A percentile compares a stretch with the other conserved stretches of the same genome.
Evolutionary conservation across 352 stramenopile genomes (phyloP).

Genomic region (Pythium volutum): DNA sequence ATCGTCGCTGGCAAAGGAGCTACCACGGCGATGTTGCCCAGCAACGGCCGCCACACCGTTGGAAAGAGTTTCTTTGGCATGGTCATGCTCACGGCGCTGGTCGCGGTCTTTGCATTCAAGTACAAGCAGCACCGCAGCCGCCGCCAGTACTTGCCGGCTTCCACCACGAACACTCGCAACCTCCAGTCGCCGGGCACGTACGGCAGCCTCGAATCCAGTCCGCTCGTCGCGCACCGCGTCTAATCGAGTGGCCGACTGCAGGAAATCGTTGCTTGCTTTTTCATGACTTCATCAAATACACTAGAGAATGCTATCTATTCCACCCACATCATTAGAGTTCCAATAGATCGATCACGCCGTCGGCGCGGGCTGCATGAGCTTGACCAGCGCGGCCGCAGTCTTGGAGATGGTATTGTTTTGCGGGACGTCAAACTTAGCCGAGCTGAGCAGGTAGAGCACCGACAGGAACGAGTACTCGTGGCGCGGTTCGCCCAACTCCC

Average conservation of each 20-base stretch:
- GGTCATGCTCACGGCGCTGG: conserved; percentile 10
- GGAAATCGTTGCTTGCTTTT: background rate
- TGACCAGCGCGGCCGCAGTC: conserved; percentile 43
- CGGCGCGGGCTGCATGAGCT: conserved; percentile 18
- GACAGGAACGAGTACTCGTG: conserved; percentile 57
- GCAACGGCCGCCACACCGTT: conserved; percentile 1
- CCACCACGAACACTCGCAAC: conserved; percentile 1
- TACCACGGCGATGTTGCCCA: background rate
- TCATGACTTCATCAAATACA: background rate
- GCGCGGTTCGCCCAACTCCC: conserved; percentile 48
- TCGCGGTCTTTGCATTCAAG: conserved; percentile 30
- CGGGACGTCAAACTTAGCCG: conserved; percentile 28
- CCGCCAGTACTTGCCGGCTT: conserved; percentile 29
- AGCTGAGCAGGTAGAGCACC: conserved; percentile 48
- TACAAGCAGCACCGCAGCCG: conserved; percentile 31
- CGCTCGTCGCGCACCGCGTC: conserved; percentile 15
- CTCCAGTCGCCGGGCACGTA: conserved; percentile 30
- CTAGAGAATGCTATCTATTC: conserved; percentile 14
- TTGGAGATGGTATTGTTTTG: conserved; percentile 51
- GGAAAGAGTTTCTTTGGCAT: conserved; percentile 18
- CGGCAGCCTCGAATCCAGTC: conserved; percentile 37
- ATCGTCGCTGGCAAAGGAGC: background rate
- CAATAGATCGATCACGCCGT: background rate
- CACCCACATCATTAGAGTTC: too few species aligned
- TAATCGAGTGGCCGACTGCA: too few species aligned